Evolutionary conservation across 371 early-diverging fungal species (phyloP).

Genomic region (Chytridium lagenaria): DNA sequence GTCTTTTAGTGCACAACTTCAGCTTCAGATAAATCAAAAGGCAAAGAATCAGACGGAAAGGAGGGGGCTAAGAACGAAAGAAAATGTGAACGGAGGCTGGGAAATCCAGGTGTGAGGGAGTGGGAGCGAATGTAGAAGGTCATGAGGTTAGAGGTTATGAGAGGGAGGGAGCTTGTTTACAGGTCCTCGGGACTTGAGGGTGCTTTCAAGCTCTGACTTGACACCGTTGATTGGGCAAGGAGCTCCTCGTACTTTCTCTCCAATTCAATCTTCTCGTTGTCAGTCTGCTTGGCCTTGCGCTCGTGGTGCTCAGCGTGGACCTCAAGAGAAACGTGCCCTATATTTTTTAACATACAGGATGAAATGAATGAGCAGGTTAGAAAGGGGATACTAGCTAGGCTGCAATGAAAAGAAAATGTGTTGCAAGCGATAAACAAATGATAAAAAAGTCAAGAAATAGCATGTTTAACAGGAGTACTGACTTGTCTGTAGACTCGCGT

Average conservation of each 20-base stretch:
- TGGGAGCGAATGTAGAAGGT: not conserved
- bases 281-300: conserved; percentile 56
- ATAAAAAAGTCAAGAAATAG: not conserved
- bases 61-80: too few relatives aligned
- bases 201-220: conserved; percentile 51
- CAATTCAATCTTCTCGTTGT: conserved; percentile 51
- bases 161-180: conserved; percentile 19
- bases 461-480: conserved; percentile 2
- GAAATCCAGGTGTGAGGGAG: not conserved
- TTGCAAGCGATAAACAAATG: not conserved
- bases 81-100: too few relatives aligned
- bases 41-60: not conserved
- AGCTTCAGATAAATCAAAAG: not conserved
- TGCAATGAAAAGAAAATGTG: not conserved
- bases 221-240: conserved; percentile 47
- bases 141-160: not conserved
- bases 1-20: too few relatives aligned
- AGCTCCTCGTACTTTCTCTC: conserved; percentile 52
- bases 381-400: not conserved
- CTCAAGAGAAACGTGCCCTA: conserved; percentile 51
- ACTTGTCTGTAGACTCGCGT: conserved; percentile 41
- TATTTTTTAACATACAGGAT: not conserved
- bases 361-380: not conserved
- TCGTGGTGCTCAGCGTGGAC: conserved; percentile 53
- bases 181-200: conserved; percentile 55